Base-by-base conservation (phyloP, 2,329 filamentous ascomycete genomes). In the Phoma sp. region DNA sequence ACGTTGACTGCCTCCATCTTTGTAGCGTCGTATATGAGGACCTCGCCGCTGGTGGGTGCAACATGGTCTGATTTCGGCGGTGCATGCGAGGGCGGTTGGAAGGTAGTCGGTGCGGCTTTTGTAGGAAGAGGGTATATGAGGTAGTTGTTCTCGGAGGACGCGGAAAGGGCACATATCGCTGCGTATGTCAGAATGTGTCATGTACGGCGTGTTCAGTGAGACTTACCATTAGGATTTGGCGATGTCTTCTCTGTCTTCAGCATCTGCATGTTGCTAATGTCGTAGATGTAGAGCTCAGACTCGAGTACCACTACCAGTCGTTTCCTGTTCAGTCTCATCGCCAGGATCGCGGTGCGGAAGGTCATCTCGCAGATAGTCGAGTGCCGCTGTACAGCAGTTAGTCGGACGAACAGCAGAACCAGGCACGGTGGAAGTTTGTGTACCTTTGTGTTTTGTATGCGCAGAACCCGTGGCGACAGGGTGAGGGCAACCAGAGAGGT, bases 391-490 rank as follows among this genome's bases (percentile, higher is more conserved):
- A 31, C 21, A 45, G 22, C 19, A 35, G 19, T 56, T 19, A 56
- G 47, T 36, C 13, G 22, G 19, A 19, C 19, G 43, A 37, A 27
- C 40, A 17, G 19, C 10, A 32, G 6, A 33, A 13, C 17, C 3
- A 22, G 24, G 36, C 24, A 13, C 27, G 7, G 25, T 24, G 6
- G 8, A 17, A 13, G 74, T 81, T 6, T 17, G 17, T 17, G 58
- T 78, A 92, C 91, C 85, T 96, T 98, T 32, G 95, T 99, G 76
- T 99, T 99, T 71, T 96, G 93, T 70, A 99, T 98, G 64, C 96
- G 91, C 50, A 99, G 82, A 56, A 96, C 90, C 51, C 95, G 85
- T 5, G 95, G 95, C 19, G 95, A 97, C 37, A 96, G 82, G 60
- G 97, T 93, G 50, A 98, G 84, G 48, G 95, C 95, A 53, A 99